phyloP scores from a whole-genome alignment of 2,329 filamentous ascomycete species.

The Aureobasidium sp. region DNA sequence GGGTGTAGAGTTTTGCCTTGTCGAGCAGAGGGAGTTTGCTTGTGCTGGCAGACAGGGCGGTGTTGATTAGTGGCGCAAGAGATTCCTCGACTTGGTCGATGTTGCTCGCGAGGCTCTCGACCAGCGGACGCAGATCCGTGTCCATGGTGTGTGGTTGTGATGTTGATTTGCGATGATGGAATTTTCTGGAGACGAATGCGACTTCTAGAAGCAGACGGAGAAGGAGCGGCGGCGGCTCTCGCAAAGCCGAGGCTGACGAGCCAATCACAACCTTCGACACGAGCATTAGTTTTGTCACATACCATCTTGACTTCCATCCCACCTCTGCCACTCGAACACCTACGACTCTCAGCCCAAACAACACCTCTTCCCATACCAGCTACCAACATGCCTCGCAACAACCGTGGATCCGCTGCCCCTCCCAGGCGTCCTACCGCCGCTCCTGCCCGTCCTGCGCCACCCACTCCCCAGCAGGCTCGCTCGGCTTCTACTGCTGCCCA shows the following conservation, averaged over 20 bases:
- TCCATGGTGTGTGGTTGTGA: constrained; percentile 38
- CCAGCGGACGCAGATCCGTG: constrained; percentile 54
- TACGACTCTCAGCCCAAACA: not conserved
- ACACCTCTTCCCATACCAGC: not conserved
- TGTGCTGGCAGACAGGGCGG: constrained; percentile 56
- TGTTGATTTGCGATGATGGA: not conserved
- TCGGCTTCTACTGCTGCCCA: constrained; percentile 43
- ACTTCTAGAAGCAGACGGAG: constrained; percentile 7
- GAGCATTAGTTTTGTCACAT: constrained; percentile 4
- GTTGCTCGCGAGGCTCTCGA: constrained; percentile 60
- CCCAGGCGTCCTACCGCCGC: constrained; percentile 38
- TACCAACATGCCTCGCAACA: constrained; percentile 41
- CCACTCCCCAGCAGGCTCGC: constrained; percentile 53
- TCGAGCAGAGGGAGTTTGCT: constrained; percentile 84
- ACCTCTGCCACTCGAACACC: not conserved
- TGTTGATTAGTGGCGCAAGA: constrained; percentile 63
- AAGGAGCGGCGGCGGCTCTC: not conserved
- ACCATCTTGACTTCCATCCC: not conserved
- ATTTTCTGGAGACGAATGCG: not conserved
- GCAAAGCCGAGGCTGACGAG: not conserved
- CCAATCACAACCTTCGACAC: constrained; percentile 6
- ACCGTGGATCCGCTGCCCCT: constrained; percentile 36
- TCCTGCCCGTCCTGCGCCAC: constrained; percentile 49
- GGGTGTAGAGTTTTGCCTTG: constrained; percentile 87
- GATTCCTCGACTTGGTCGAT: constrained; percentile 70